Base-by-base conservation (phyloP, 768 basidiomycete genomes). In the Lactifluus pinguis region DNA sequence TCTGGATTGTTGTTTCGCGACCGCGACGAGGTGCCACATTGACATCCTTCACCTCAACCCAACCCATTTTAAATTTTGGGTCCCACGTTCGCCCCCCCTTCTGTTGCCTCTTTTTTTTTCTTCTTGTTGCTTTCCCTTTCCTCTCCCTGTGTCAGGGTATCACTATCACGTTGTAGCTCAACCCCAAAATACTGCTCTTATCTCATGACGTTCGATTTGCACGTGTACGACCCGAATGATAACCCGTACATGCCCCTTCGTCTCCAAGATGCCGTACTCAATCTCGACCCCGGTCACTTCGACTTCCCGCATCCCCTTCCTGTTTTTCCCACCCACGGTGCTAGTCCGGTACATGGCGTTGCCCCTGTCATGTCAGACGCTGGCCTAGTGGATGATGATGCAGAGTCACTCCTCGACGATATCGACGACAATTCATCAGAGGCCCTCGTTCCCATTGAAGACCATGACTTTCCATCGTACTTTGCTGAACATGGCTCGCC, bases 381-480 rank as follows among this genome's bases (percentile, higher is more conserved):
- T 21, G 51, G 57, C 21, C 55, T 42, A 3, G 3, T 47, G 30
- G 19, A 39, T 11, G 34, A 53, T 30, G 56, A 49, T 11, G 41
- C 19, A 9, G 57, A 53, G 15, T 42, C 17, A 6, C n/a, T 34
- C 48, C 25, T n/a, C 25, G 76, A 77, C 61, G 73, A 71, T 64
- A 65, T 66, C 34, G 65, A 63, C 19, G 77, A 76, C n/a, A 77
- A 78, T 59, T 72, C 76, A 0, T 78, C 78, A 7, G 70, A 71
- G 1, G 52, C 29, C 6, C 51, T 81, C 53, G 76, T 75, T 1
- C 81, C 85, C 65, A 60, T 88, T 9, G 68, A 63, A 34, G 70
- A 72, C 44, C 74, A 80, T 21, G 85, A 88, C 2, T 83, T 86
- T 65, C 81, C 84, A 0, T 54, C 47, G 13, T 83, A 83, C 72